Base-by-base conservation (phyloP, 192 early-diverging fungal genomes). In the Umbelopsis sp. region DNA sequence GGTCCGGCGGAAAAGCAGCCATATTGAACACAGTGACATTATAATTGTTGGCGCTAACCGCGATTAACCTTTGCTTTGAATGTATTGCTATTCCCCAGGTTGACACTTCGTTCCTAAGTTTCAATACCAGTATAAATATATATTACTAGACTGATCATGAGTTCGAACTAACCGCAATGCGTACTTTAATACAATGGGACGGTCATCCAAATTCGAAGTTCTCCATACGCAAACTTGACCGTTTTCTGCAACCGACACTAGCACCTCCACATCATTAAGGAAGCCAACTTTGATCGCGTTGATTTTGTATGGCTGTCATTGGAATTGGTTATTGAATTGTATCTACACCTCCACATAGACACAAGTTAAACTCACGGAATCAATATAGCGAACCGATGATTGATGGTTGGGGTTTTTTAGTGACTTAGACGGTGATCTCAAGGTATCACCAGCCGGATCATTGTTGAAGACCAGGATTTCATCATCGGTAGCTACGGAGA, bases 21-120 rank as follows among this genome's bases (percentile, higher is more conserved):
- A 79, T 58, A 65, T 76, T 79, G 58, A 83, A 87, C 4, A 89
- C 69, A 0, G 82, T 81, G 13, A 84, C 68, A 3, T 61, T 71
- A 50, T 76, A 69, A 18, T 80, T 76, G 70, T 90, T 90, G 21
- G 80, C 79, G 33, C 81, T 82, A 7, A 88, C 80, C 2, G 84
- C 88, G 12, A 90, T 74, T 37, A 90, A 64, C 6, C 87, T 75
- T 45, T 66, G 66, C 18, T 78, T 74, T 16, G 82, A 52, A 74
- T 88, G 82, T 27, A 88, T 76, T 6, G 83, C 87, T 49, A 90
- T 76, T 9, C 88, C 87, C 88, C 88, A 90, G 2, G 87, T 82
- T 0, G 87, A 82, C 0, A 66, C 71, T 4, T 74, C 70, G 27
- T 78, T 77, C 52, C 78, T 84, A 66, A 1, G 20, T 23, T 58